These are phyloP conservation scores for Mycena polygramma DNA, from an alignment of 768 basidiomycete species.

Conservation along the genomic window DNA sequence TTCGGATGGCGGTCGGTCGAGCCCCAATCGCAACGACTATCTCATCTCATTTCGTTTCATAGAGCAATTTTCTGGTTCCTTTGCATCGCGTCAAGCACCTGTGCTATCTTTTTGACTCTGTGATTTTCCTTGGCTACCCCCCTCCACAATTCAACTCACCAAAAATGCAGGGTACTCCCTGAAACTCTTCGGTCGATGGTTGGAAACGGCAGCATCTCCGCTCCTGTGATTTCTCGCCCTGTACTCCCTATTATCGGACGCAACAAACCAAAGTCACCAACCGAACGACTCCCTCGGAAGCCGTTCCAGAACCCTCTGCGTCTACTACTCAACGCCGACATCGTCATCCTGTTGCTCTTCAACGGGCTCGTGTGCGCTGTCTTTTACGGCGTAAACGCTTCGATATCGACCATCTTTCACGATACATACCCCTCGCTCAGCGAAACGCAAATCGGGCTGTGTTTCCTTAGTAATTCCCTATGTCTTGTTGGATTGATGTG, in stretches of 20 bases:
- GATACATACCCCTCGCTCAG: conserved; percentile 69
- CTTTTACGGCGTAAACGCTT: conserved; percentile 72
- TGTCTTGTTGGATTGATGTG: neutral
- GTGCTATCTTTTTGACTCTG: conserved; percentile 64
- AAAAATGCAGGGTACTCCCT: conserved; percentile 58
- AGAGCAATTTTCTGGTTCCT: conserved; percentile 78
- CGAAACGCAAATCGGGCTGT: conserved; percentile 79
- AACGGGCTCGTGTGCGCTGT: conserved; percentile 67
- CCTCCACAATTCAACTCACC: conserved; percentile 51
- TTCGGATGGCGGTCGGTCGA: conserved; percentile 72
- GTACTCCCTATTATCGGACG: conserved; percentile 63
- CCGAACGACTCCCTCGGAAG: conserved; percentile 52
- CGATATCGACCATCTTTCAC: conserved; percentile 72
- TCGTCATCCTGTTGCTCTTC: conserved; percentile 64
- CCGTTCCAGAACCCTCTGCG: conserved; percentile 67
- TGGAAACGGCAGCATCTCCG: conserved; percentile 64
- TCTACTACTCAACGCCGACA: conserved; percentile 68
- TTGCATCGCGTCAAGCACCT: conserved; percentile 60
- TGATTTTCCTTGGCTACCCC: conserved; percentile 43
- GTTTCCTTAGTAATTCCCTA: conserved; percentile 63
- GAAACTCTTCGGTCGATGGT: conserved; percentile 69
- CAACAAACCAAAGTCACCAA: conserved; percentile 38
- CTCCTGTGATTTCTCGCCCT: conserved; percentile 60
- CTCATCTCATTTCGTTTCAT: conserved; percentile 7
- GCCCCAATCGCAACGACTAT: conserved; percentile 18